Conservation (phyloP, 306 rosid species). For the Fagus crenata region DNA sequence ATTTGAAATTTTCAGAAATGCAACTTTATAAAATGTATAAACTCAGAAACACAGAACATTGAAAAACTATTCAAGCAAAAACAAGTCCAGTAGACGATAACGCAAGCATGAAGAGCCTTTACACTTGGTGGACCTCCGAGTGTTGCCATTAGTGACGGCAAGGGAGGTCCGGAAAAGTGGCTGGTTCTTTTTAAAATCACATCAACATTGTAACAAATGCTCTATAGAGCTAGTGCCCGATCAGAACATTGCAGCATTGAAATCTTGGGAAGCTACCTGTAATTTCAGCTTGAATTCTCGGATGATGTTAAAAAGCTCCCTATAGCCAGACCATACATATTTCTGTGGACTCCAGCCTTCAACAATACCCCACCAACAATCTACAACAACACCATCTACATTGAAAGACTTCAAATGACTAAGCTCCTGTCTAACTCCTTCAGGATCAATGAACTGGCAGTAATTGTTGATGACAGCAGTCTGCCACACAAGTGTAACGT, state of each 20-base stretch:
- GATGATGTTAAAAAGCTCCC: conserved; percentile 74
- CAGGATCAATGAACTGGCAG: conserved; percentile 89
- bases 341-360: conserved; percentile 92
- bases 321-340: conserved; percentile 91
- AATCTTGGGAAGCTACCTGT: conserved; percentile 54
- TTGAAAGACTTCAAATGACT: conserved; percentile 69
- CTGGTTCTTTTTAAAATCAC: no score
- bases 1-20: not conserved
- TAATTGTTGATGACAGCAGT: conserved; percentile 70
- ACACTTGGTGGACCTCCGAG: not conserved
- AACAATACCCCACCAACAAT: conserved; percentile 99
- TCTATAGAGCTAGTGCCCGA: no score
- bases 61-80: not conserved
- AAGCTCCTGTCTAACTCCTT: conserved; percentile 74
- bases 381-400: conserved; percentile 78
- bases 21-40: not conserved
- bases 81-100: not conserved
- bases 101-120: not conserved
- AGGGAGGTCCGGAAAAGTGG: no score
- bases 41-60: not conserved
- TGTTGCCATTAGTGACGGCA: no score
- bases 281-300: conserved; percentile 78
- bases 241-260: no score
- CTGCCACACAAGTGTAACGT: conserved; percentile 49
- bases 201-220: no score